A percentile compares a stretch with the other conserved stretches of the same genome.
phyloP scores from a whole-genome alignment of 2,329 filamentous ascomycete genomes.

The Fusarium anguioides region DNA sequence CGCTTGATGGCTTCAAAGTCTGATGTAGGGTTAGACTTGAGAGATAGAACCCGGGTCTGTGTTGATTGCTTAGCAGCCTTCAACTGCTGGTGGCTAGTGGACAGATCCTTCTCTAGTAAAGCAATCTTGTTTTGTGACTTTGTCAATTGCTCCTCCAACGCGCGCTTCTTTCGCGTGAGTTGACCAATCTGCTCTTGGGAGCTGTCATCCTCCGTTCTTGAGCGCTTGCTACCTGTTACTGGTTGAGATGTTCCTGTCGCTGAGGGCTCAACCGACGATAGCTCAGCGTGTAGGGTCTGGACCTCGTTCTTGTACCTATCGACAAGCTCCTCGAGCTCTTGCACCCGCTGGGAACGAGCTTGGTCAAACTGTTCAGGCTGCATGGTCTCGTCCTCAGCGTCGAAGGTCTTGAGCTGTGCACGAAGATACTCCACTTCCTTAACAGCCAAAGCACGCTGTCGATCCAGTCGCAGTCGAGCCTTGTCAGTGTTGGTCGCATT shows the following conservation, averaged over 20 bases:
- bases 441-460: constrained; percentile 84
- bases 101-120: constrained; percentile 79
- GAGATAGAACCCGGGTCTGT: constrained; percentile 83
- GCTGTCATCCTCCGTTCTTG: constrained; percentile 69
- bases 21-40: constrained; percentile 92
- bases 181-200: constrained; percentile 81
- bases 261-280: constrained; percentile 71
- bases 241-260: constrained; percentile 51
- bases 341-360: constrained; percentile 77
- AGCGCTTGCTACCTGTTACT: constrained; percentile 70
- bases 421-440: constrained; percentile 96
- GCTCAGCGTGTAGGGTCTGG: constrained; percentile 76
- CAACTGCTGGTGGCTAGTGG: constrained; percentile 79
- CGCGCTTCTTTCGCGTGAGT: constrained; percentile 86
- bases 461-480: constrained; percentile 79
- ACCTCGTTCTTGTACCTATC: constrained; percentile 88
- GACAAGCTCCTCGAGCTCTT: constrained; percentile 85
- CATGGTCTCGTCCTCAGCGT: constrained; percentile 88
- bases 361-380: constrained; percentile 83
- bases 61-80: constrained; percentile 72
- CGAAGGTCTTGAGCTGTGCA: constrained; percentile 88
- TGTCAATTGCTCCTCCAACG: constrained; percentile 81
- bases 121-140: constrained; percentile 75
- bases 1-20: constrained; percentile 87
- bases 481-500: constrained; percentile 69